Percentiles rank a stretch among this genome's conserved stretches.
phyloP scores from a whole-genome alignment of 1,284 basidiomycete genomes.

The Inonotus hispidus region DNA sequence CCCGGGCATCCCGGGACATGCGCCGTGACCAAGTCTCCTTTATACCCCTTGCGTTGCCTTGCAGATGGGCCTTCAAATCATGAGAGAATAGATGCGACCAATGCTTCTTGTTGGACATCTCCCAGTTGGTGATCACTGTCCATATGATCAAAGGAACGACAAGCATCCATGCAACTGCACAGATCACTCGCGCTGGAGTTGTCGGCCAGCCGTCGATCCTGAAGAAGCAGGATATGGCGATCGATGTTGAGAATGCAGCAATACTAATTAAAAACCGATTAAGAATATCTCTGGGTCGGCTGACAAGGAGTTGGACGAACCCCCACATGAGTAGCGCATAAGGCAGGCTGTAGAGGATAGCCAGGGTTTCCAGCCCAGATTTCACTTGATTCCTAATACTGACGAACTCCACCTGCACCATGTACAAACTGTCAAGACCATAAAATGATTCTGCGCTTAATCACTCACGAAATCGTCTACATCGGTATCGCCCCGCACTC shows the following conservation, averaged over 20 bases:
- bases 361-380: slow-evolving; percentile 32
- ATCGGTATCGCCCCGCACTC: too few species aligned
- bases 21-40: too few species aligned
- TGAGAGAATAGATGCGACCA: too few species aligned
- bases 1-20: too few species aligned
- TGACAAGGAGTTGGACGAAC: slow-evolving; percentile 14
- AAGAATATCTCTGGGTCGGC: not conserved
- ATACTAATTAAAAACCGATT: not conserved
- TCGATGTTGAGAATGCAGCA: not conserved
- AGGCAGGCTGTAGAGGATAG: slow-evolving; percentile 25
- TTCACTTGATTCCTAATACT: slow-evolving; percentile 20
- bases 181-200: not conserved
- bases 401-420: slow-evolving; percentile 25
- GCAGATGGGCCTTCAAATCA: too few species aligned
- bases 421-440: too few species aligned
- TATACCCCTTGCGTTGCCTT: too few species aligned
- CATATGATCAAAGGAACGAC: slow-evolving; percentile 6
- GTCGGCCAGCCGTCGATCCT: not conserved
- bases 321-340: slow-evolving; percentile 28
- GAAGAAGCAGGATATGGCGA: slow-evolving; percentile 8
- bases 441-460: too few species aligned
- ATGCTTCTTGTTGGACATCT: not conserved
- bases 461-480: too few species aligned
- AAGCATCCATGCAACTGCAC: slow-evolving; percentile 8
- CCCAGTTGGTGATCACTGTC: slow-evolving; percentile 14